Base-by-base conservation (phyloP, 2,329 filamentous ascomycete species). In the Xylaria sp. region DNA sequence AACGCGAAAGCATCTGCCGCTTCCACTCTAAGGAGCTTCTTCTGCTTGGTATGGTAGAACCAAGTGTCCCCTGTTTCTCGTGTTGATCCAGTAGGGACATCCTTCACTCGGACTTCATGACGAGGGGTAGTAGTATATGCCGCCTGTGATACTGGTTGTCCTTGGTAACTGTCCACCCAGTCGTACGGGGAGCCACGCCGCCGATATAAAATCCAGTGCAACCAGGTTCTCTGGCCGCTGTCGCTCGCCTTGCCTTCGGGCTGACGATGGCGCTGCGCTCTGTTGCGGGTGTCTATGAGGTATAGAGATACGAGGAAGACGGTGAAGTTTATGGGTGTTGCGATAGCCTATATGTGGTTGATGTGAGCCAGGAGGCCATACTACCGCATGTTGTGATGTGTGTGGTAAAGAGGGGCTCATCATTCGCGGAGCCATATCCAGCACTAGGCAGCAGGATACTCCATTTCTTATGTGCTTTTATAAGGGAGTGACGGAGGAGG, bases 231-330 rank as follows among this genome's bases (percentile, higher is more conserved):
- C 39, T 25, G 3, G 39, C 72, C 46, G 77, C 69, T 28, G 73
- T 55, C 48, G 69, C 70, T 44, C 23, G 48, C 25, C 23, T 31
- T 60, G 34, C 48, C 28, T 15, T 63, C 51, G 31, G 63, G 39
- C 10, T 66, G 55, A 31, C 37, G 41, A 18, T 61, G 5, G 79
- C 89, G 83, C 78, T 84, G 76, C 75, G 83, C 75, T 74, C 88
- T 80, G 84, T 88, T 82, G 67, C 84, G 84, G 60, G 85, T 81
- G 80, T 92, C 90, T 52, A 92, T 85, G 61, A 91, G 79, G 76
- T 86, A 84, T 55, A 92, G 86, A 1, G 90, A 92, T 72, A 92
- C 55, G 51, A 93, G 78, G 80, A 92, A 92, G 25, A 88, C 86
- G 60, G 88, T 82, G 77, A 92, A 87, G 72, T 89, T 84, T 70